phyloP scores from a whole-genome alignment of 202 grass and related monocot species.

The Brachypodium distachyon region DNA sequence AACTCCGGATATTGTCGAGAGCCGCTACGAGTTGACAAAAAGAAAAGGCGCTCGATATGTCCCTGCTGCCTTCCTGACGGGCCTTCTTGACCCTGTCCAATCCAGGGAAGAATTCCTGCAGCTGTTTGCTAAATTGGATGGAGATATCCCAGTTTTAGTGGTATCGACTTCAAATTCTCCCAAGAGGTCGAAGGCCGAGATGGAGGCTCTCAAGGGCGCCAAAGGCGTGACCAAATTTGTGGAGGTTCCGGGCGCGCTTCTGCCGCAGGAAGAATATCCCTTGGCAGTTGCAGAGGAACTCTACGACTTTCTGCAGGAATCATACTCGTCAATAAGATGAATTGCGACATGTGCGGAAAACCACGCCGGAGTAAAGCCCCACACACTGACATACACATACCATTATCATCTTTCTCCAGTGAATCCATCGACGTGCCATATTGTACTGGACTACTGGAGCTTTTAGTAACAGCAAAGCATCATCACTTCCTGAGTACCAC shows the following conservation, averaged over 20 bases:
- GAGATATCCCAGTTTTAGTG: slow-evolving; percentile 44
- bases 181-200: slow-evolving; percentile 89
- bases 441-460: not conserved
- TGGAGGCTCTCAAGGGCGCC: slow-evolving; percentile 64
- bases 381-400: too few relatives aligned
- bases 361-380: not conserved
- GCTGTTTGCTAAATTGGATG: slow-evolving; percentile 65
- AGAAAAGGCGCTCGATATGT: slow-evolving; percentile 76
- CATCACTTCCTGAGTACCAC: not conserved
- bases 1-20: slow-evolving; percentile 63
- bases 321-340: slow-evolving; percentile 26
- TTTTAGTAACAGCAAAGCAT: slow-evolving; percentile 9
- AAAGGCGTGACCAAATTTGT: slow-evolving; percentile 77
- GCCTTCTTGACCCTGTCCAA: slow-evolving; percentile 78
- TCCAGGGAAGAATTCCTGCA: slow-evolving; percentile 74
- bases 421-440: not conserved
- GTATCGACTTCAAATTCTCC: slow-evolving; percentile 53
- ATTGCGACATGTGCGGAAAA: not conserved
- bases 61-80: slow-evolving; percentile 83
- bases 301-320: slow-evolving; percentile 54
- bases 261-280: slow-evolving; percentile 94
- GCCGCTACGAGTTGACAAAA: slow-evolving; percentile 70
- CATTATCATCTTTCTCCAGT: not conserved
- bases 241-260: slow-evolving; percentile 78
- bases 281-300: slow-evolving; percentile 60